phyloP scores from a whole-genome alignment of 306 rosid genomes.

The Citrullus mucosospermus region DNA sequence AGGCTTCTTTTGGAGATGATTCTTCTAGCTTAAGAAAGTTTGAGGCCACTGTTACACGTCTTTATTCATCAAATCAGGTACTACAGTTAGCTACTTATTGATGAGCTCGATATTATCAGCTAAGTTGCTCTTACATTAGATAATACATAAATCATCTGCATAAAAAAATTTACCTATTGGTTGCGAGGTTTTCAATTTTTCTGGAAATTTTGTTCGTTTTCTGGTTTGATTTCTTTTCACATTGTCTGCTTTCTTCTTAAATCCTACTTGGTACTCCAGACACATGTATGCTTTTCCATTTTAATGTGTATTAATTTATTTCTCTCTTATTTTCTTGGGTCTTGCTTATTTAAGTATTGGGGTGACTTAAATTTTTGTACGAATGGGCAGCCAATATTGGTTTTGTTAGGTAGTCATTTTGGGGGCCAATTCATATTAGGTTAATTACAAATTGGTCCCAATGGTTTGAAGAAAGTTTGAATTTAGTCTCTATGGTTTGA shows the following conservation, averaged over 20 bases:
- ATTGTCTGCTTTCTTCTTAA: background rate
- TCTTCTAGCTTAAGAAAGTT: conserved; percentile 57
- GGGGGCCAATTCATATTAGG: background rate
- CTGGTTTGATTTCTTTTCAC: background rate
- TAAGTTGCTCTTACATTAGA: background rate
- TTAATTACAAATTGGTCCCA: no score
- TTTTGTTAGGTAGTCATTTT: background rate
- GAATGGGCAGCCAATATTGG: background rate
- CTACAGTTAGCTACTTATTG: background rate
- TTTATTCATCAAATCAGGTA: conserved; percentile 87
- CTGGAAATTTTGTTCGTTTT: background rate
- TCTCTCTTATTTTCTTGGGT: background rate
- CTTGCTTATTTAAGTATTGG: background rate
- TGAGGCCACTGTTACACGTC: conserved; percentile 90
- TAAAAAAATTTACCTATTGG: background rate
- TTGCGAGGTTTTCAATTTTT: background rate
- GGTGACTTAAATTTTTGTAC: background rate
- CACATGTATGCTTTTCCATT: background rate
- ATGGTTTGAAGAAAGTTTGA: no score
- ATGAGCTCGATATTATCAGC: background rate
- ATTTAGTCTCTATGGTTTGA: no score
- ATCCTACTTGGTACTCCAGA: background rate
- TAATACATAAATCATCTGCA: background rate
- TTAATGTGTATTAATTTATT: background rate
- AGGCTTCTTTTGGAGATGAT: conserved; percentile 87